Base-by-base conservation (phyloP, 495 filamentous ascomycete species). In the Evansstolkia leycettana region DNA sequence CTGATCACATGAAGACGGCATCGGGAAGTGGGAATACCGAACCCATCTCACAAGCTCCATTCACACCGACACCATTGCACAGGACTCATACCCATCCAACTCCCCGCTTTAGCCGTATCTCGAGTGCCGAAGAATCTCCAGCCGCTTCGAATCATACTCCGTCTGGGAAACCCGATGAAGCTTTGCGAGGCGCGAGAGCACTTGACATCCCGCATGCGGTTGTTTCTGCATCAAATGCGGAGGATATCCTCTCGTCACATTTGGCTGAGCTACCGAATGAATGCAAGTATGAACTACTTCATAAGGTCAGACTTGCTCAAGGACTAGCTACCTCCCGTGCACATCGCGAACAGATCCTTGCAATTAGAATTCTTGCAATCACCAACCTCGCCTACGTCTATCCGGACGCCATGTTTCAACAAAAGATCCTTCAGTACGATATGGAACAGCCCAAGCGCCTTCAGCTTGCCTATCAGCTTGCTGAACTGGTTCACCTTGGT, bases 301-400 rank as follows among this genome's bases (percentile, higher is more conserved):
- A 84, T 41, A 79, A 80, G 14, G 54, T 94, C 15, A 80, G 92
- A 24, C 72, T 81, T 20, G 84, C 84, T n/a, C 74, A 81, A 42
- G 84, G 82, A 0, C 62, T 99, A 36, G 60, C 70, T 20, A 66
- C 67, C 2, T 79, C 84, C 2, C 43, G 65, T 18, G 68, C 74
- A 30, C 73, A 71, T 27, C 72, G 87, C 23, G 80, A 84, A 48
- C 72, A 82, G 42, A 77, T 90, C 14, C 66, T 96, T 25, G 75
- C 78, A 19, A 76, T 89, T 33, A 79, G 88, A 15, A 63, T 95
- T 14, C 62, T 96, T 31, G 89, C 92, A 16, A 74, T 95, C 43
- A 86, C 84, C 12, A 99, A 99, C 50, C 58, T 96, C 28, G 86
- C 86, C 7, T 95, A 92, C 55, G 78, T 96, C 36, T 76, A 86